Conservation (phyloP, 1,284 basidiomycete genomes). For the Xerocomus nothofagi region DNA sequence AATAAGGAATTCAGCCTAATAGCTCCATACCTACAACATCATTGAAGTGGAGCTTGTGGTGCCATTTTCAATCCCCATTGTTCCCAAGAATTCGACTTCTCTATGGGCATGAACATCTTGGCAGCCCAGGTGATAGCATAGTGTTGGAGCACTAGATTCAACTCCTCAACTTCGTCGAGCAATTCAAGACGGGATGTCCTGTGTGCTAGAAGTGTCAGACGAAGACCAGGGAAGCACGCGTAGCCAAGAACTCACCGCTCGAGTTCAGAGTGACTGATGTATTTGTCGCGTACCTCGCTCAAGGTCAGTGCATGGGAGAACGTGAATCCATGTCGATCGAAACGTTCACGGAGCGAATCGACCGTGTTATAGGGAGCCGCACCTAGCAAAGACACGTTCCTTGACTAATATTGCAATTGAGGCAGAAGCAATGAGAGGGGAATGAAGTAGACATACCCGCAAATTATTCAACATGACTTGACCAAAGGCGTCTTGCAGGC, state of each 20-base stretch:
- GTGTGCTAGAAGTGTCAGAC: constrained; percentile 5
- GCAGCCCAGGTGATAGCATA: constrained; percentile 85
- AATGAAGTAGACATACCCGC: constrained; percentile 46
- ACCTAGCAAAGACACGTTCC: constrained; percentile 76
- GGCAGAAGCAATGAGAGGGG: background rate
- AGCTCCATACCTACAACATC: background rate
- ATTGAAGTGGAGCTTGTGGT: background rate
- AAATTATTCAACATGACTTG: constrained; percentile 86
- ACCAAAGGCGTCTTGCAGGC: constrained; percentile 81
- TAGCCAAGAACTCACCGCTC: constrained; percentile 49
- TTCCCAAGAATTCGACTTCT: constrained; percentile 31
- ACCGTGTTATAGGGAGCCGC: constrained; percentile 52
- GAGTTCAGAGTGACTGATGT: constrained; percentile 57
- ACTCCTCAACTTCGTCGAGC: constrained; percentile 88
- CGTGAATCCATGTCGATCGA: constrained; percentile 56
- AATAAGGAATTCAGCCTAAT: background rate
- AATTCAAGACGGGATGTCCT: constrained; percentile 80
- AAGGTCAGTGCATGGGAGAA: constrained; percentile 21
- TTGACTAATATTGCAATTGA: constrained; percentile 47
- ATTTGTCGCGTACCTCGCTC: constrained; percentile 51
- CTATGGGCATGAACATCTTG: constrained; percentile 21
- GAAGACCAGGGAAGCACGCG: background rate
- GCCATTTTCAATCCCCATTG: constrained; percentile 38
- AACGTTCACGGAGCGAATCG: constrained; percentile 59
- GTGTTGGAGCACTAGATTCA: constrained; percentile 82